Conservation (phyloP, 148 eudicot species). For the Hydrangea macrophylla region DNA sequence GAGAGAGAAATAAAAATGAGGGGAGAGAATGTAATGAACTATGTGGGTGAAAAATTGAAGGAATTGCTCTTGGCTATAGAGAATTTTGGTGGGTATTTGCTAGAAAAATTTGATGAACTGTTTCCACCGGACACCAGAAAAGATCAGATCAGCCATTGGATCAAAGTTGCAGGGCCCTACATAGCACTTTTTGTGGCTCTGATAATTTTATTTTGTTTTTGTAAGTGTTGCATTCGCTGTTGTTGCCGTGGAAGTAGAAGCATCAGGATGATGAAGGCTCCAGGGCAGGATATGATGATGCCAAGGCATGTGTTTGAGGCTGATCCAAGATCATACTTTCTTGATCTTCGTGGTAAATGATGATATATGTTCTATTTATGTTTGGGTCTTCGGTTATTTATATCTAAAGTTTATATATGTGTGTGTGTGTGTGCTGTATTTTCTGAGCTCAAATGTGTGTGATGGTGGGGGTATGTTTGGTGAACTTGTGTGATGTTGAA, state of each 20-base stretch:
- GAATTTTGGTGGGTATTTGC: slow-evolving; percentile 15
- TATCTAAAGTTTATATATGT: no score
- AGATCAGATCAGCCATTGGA: slow-evolving; percentile 26
- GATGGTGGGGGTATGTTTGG: no score
- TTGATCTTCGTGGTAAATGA: slow-evolving; percentile 17
- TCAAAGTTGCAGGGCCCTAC: slow-evolving; percentile 24
- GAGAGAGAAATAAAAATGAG: slow-evolving; percentile 9
- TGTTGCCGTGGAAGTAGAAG: slow-evolving; percentile 2
- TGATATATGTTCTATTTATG: no score
- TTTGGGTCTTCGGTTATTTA: no score
- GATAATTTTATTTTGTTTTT: no score
- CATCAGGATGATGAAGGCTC: slow-evolving; percentile 30
- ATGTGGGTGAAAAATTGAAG: slow-evolving; percentile 21
- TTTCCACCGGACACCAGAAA: slow-evolving; percentile 36
- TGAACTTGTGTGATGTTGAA: no score
- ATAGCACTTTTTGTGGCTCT: slow-evolving; percentile 13
- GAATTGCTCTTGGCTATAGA: slow-evolving; percentile 7
- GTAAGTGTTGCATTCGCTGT: slow-evolving; percentile 6
- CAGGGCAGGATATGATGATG: slow-evolving; percentile 15
- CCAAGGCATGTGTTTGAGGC: slow-evolving; percentile 17
- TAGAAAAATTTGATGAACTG: slow-evolving; percentile 20
- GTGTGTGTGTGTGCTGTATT: no score
- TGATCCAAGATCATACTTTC: slow-evolving; percentile 16
- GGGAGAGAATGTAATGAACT: slow-evolving; percentile 3
- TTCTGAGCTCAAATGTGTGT: no score